Evolutionary conservation across 2,329 filamentous ascomycete genomes (phyloP).

Genomic region (Diplodia seriata): DNA sequence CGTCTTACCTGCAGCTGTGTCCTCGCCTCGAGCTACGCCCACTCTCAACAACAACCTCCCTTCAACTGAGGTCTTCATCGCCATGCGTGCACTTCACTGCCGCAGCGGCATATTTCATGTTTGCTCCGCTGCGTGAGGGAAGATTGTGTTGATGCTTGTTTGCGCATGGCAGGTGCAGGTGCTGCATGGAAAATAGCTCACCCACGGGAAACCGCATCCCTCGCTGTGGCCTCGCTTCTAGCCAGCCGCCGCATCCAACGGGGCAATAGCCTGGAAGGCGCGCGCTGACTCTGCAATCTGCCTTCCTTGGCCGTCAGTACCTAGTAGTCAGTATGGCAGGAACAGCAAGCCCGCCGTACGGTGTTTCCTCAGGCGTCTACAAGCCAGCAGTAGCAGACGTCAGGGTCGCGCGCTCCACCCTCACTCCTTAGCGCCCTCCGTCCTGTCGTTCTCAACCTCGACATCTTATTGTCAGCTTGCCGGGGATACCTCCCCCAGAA

Average conservation of each 20-base stretch:
- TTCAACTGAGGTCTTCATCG: neutral
- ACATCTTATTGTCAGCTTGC: neutral
- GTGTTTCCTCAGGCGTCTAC: neutral
- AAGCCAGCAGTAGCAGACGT: neutral
- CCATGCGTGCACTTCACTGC: neutral
- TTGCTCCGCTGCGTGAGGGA: neutral
- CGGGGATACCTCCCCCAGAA: neutral
- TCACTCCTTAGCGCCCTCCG: neutral
- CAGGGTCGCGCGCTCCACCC: neutral
- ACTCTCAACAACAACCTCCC: neutral
- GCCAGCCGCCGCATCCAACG: neutral
- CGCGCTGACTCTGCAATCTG: neutral
- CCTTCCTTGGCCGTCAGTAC: neutral
- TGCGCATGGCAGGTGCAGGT: neutral
- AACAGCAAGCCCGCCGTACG: neutral
- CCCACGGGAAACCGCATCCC: constrained; percentile 1
- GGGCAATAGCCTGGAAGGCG: neutral
- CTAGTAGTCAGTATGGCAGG: neutral
- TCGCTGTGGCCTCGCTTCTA: neutral
- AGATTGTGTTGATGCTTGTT: neutral
- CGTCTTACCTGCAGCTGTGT: neutral
- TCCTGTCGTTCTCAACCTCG: neutral
- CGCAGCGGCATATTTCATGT: neutral
- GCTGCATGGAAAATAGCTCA: constrained; percentile 1
- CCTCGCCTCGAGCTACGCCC: neutral